Evolutionary conservation across 192 early-diverging fungal species (phyloP).

Genomic region (Dispira parvispora): DNA sequence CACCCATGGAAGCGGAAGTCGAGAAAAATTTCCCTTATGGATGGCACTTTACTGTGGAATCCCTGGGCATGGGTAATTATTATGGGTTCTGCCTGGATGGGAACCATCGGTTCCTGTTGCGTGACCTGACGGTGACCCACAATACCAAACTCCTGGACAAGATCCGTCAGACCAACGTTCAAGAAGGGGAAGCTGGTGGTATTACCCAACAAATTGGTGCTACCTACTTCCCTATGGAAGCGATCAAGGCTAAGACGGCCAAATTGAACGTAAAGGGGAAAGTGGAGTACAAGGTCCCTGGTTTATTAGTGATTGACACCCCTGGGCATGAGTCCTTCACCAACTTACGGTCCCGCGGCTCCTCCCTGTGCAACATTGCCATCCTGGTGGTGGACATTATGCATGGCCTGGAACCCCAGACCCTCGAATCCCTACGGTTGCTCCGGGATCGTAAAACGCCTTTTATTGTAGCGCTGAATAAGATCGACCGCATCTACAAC

Average conservation of each 20-base stretch:
- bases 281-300: constrained; percentile 72
- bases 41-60: constrained; percentile 25
- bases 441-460: constrained; percentile 88
- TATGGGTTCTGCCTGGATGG: constrained; percentile 36
- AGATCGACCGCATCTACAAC: constrained; percentile 90
- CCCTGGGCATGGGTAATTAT: constrained; percentile 23
- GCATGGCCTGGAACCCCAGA: constrained; percentile 97
- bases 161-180: constrained; percentile 98
- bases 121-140: constrained; percentile 32
- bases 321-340: constrained; percentile 99
- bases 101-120: constrained; percentile 34
- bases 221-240: constrained; percentile 94
- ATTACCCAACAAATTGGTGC: constrained; percentile 99
- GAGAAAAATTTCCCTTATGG: not conserved
- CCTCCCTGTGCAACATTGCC: constrained; percentile 97
- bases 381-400: constrained; percentile 98
- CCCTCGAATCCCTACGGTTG: constrained; percentile 83
- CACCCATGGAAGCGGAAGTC: not conserved
- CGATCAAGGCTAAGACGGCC: constrained; percentile 82
- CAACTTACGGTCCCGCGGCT: constrained; percentile 87
- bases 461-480: constrained; percentile 97
- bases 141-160: constrained; percentile 97
- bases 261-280: constrained; percentile 41
- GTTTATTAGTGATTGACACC: constrained; percentile 92
- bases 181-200: constrained; percentile 98